Evolutionary conservation across 106 monocot genomes (phyloP).

Genomic region (Amphibolis antarctica): DNA sequence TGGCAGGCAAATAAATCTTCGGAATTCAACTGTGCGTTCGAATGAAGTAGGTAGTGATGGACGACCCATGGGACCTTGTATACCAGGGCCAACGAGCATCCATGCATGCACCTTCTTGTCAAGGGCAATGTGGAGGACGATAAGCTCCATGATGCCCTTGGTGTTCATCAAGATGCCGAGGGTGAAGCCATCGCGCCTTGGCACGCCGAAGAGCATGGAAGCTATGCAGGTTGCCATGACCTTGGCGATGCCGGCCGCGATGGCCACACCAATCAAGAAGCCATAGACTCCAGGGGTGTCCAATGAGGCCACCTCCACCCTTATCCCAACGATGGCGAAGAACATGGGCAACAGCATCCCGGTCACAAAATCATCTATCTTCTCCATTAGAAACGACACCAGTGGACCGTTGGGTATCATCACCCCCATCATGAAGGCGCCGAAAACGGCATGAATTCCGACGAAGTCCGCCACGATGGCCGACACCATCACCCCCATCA

Average conservation of each 20-base stretch:
- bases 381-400: slow-evolving; percentile 37
- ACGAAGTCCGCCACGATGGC: slow-evolving; percentile 24
- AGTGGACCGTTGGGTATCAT: slow-evolving; percentile 36
- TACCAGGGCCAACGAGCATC: neutral
- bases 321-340: slow-evolving; percentile 49
- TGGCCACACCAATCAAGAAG: slow-evolving; percentile 20
- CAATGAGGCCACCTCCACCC: slow-evolving; percentile 15
- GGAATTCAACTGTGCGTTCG: no score
- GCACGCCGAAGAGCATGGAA: slow-evolving; percentile 23
- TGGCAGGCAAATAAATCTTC: no score
- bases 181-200: slow-evolving; percentile 25
- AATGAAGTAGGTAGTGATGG: no score
- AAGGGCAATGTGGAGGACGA: slow-evolving; percentile 34
- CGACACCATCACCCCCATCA: slow-evolving; percentile 30
- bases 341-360: slow-evolving; percentile 55
- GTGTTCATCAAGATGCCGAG: slow-evolving; percentile 52
- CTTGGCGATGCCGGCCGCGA: slow-evolving; percentile 18
- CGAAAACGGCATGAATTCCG: slow-evolving; percentile 36
- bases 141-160: slow-evolving; percentile 45
- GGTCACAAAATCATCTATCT: slow-evolving; percentile 45
- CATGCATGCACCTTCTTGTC: slow-evolving; percentile 21
- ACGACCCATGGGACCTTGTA: no score
- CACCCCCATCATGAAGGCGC: slow-evolving; percentile 43
- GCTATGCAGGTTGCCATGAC: slow-evolving; percentile 19
- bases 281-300: slow-evolving; percentile 2